Percentiles rank a stretch among this genome's conserved stretches.
Evolutionary conservation across 495 filamentous ascomycete species (phyloP).

Genomic region (Bacidia gigantensis): DNA sequence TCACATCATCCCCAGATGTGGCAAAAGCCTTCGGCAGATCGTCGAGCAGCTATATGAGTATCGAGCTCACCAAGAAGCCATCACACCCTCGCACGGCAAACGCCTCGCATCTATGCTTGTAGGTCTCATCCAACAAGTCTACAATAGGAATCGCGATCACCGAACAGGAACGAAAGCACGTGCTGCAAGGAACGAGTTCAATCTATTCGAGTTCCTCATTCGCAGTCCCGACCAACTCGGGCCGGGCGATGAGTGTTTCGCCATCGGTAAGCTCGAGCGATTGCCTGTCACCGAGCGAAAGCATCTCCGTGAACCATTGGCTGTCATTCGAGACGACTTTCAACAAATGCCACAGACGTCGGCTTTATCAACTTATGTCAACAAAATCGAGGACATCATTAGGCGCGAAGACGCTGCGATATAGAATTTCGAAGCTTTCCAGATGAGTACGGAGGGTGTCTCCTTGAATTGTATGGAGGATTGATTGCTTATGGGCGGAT

Average conservation of each 20-base stretch:
- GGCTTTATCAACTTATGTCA: background rate
- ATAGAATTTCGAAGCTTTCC: no score
- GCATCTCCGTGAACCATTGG: constrained; percentile 3
- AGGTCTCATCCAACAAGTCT: constrained; percentile 31
- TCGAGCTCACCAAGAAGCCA: constrained; percentile 27
- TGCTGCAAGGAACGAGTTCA: constrained; percentile 27
- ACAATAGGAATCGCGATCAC: constrained; percentile 33
- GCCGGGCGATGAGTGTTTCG: constrained; percentile 23
- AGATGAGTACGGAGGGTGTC: background rate
- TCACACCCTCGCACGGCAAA: constrained; percentile 18
- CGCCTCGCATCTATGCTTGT: constrained; percentile 26
- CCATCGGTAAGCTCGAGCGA: constrained; percentile 30
- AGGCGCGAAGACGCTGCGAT: background rate
- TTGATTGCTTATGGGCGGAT: background rate
- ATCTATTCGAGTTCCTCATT: constrained; percentile 36
- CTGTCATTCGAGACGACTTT: constrained; percentile 7
- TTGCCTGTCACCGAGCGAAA: constrained; percentile 22
- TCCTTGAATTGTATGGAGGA: background rate
- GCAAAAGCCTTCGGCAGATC: constrained; percentile 21
- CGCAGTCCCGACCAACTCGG: constrained; percentile 17
- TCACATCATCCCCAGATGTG: background rate
- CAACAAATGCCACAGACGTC: constrained; percentile 1
- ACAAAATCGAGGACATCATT: background rate
- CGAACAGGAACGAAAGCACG: constrained; percentile 26
- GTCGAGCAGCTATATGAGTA: constrained; percentile 28